phyloP scores from a whole-genome alignment of 768 basidiomycete species.

The Tremella fuciformis region DNA sequence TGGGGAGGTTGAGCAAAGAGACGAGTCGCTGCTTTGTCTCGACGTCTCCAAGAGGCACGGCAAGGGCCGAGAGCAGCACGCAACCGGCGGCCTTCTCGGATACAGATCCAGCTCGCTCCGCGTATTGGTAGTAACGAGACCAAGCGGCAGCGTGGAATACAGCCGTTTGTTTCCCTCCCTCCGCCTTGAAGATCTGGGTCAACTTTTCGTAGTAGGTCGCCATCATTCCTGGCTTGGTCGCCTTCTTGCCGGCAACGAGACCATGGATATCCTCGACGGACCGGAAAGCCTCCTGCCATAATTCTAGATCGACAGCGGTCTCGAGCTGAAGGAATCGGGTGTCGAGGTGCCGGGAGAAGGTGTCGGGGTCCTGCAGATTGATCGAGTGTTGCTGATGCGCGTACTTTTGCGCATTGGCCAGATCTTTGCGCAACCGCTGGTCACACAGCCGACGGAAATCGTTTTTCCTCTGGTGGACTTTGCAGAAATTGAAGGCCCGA shows the following conservation, averaged over 20 bases:
- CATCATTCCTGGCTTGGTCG: slow-evolving; percentile 93
- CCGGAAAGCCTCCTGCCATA: slow-evolving; percentile 99
- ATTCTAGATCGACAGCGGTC: slow-evolving; percentile 92
- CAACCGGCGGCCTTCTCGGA: slow-evolving; percentile 78
- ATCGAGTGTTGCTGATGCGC: slow-evolving; percentile 88
- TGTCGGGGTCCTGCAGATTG: slow-evolving; percentile 92
- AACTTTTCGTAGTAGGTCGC: slow-evolving; percentile 98
- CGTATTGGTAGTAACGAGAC: slow-evolving; percentile 71
- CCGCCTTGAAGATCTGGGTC: slow-evolving; percentile 88
- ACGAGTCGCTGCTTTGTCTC: slow-evolving; percentile 71
- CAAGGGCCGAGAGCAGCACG: slow-evolving; percentile 86
- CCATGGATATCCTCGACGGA: slow-evolving; percentile 98
- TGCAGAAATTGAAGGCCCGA: slow-evolving; percentile 95
- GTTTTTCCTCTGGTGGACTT: slow-evolving; percentile 87
- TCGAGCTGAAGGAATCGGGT: slow-evolving; percentile 95
- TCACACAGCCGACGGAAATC: slow-evolving; percentile 97
- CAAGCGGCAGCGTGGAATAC: slow-evolving; percentile 96
- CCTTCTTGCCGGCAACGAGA: slow-evolving; percentile 80
- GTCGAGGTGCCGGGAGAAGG: slow-evolving; percentile 90
- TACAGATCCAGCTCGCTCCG: slow-evolving; percentile 60
- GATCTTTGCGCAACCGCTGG: slow-evolving; percentile 81
- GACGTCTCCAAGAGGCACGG: slow-evolving; percentile 71
- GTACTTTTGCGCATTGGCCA: slow-evolving; percentile 92
- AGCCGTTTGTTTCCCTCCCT: slow-evolving; percentile 66
- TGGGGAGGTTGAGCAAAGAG: slow-evolving; percentile 75